Percentiles rank a stretch among this genome's conserved stretches.
Conservation (phyloP, 139 green algal genomes). For the Deuterostichococcus epilithicus region DNA sequence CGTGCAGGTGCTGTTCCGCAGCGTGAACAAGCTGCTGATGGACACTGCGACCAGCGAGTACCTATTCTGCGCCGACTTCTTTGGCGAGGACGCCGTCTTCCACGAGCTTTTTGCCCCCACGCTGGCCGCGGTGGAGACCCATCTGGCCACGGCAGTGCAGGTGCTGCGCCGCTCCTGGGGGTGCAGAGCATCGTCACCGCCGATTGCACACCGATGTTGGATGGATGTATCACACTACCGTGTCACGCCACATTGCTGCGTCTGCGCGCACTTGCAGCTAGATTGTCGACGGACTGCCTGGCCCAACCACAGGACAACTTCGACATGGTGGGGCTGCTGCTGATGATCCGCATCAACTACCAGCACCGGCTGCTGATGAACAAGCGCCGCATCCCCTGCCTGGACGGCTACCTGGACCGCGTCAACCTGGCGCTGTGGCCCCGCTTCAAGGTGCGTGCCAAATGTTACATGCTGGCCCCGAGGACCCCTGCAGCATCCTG, state of each 20-base stretch:
- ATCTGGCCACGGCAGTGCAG: constrained; percentile 52
- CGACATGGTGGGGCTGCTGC: constrained; percentile 75
- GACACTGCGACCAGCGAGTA: constrained; percentile 89
- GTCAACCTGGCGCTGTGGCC: constrained; percentile 92
- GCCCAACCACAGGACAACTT: constrained; percentile 11
- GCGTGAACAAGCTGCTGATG: constrained; percentile 90
- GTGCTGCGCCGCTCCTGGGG: constrained; percentile 29
- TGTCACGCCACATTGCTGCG: too few species aligned
- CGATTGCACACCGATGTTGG: too few species aligned
- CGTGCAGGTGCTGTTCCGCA: constrained; percentile 83
- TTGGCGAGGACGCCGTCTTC: constrained; percentile 77
- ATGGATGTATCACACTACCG: too few species aligned
- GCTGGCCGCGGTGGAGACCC: constrained; percentile 69
- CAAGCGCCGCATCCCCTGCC: constrained; percentile 63
- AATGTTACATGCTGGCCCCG: too few species aligned
- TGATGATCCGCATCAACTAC: constrained; percentile 93
- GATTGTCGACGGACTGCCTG: too few species aligned
- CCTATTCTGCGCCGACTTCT: constrained; percentile 95
- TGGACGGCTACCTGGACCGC: constrained; percentile 92
- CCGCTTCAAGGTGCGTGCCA: constrained; percentile 82
- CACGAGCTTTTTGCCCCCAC: constrained; percentile 65
- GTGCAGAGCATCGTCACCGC: too few species aligned
- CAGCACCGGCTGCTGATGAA: constrained; percentile 80
- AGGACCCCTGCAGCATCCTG: too few species aligned
- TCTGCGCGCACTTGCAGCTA: too few species aligned